phyloP scores from a whole-genome alignment of 108 stramenopile species.

The Pseudonitzschia delicatissima region DNA sequence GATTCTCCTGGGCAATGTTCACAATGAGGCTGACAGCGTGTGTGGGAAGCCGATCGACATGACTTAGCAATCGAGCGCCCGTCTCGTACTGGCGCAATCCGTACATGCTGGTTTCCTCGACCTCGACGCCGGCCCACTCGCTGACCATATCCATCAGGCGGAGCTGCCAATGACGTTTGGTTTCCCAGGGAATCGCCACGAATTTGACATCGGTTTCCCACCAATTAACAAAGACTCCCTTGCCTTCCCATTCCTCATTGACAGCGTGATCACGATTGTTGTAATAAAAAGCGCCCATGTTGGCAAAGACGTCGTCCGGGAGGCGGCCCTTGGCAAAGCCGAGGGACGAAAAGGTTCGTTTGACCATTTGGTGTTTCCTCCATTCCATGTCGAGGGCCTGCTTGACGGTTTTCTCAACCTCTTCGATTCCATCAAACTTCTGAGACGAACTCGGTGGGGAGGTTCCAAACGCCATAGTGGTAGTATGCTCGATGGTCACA shows the following conservation, averaged over 20 bases:
- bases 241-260: conserved; percentile 74
- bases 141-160: conserved; percentile 66
- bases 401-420: conserved; percentile 49
- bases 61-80: conserved; percentile 81
- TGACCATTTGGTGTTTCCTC: conserved; percentile 45
- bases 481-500: conserved; percentile 46
- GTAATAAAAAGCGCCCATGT: conserved; percentile 80
- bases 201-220: conserved; percentile 81
- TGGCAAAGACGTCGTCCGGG: conserved; percentile 68
- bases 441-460: conserved; percentile 32
- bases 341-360: conserved; percentile 59
- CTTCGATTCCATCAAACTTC: conserved; percentile 7
- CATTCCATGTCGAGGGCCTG: conserved; percentile 44
- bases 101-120: conserved; percentile 91
- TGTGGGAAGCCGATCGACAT: conserved; percentile 85
- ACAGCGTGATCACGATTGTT: conserved; percentile 66
- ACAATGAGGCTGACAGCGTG: conserved; percentile 90
- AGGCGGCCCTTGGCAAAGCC: conserved; percentile 67
- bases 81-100: conserved; percentile 87
- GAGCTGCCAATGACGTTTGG: conserved; percentile 68
- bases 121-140: conserved; percentile 76
- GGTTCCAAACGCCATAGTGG: conserved; percentile 44
- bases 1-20: conserved; percentile 84
- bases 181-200: conserved; percentile 66
- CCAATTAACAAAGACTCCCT: conserved; percentile 87